phyloP scores from a whole-genome alignment of 352 stramenopile genomes.

The Phytophthora tentaculata region DNA sequence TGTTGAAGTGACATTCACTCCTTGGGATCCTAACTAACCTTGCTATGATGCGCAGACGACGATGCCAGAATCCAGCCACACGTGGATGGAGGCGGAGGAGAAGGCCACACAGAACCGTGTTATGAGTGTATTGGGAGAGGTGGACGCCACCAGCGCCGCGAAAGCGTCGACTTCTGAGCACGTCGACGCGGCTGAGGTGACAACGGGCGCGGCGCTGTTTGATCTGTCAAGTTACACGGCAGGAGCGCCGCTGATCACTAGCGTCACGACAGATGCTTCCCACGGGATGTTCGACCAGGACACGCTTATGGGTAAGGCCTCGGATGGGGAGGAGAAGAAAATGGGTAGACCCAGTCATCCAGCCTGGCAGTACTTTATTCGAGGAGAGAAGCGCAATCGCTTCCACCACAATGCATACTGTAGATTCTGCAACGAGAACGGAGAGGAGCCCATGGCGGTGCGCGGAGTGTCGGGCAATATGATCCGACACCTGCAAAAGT shows the following conservation, averaged over 20 bases:
- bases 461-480: constrained; percentile 84
- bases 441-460: constrained; percentile 49
- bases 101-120: constrained; percentile 7
- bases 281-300: constrained; percentile 27
- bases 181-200: constrained; percentile 20
- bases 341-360: constrained; percentile 75
- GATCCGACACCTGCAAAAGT: constrained; percentile 86
- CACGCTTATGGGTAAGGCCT: constrained; percentile 23
- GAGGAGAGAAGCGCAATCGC: constrained; percentile 80
- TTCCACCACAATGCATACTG: constrained; percentile 88
- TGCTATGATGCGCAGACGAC: constrained; percentile 6
- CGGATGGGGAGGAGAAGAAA: constrained; percentile 65
- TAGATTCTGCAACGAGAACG: constrained; percentile 68
- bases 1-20: constrained; percentile 38
- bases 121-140: constrained; percentile 10
- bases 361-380: constrained; percentile 79
- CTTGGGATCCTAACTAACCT: constrained; percentile 15
- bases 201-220: constrained; percentile 41
- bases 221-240: constrained; percentile 58
- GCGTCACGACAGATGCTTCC: no score
- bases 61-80: constrained; percentile 4
- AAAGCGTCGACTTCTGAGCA: constrained; percentile 12
- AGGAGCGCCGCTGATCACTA: constrained; percentile 44
- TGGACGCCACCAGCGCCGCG: constrained; percentile 7
- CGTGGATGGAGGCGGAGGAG: constrained; percentile 30